A percentile compares a stretch with the other conserved stretches of the same genome.
Evolutionary conservation across 148 eudicot genomes (phyloP).

Genomic region (Pharnaceum exiguum): DNA sequence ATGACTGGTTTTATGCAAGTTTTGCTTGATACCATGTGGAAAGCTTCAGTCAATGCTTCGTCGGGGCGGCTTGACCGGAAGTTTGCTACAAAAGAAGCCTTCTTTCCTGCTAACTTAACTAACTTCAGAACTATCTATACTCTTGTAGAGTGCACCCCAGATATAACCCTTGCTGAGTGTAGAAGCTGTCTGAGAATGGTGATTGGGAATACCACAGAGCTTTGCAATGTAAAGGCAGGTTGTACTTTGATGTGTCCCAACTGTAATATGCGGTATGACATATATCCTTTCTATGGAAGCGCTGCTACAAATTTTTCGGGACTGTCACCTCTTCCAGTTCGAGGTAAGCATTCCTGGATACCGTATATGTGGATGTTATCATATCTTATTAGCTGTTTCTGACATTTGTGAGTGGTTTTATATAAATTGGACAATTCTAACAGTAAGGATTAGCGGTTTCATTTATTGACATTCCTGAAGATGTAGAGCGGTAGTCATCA

Average conservation of each 20-base stretch:
- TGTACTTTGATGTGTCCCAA: constrained; percentile 39
- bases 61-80: constrained; percentile 17
- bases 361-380: no score
- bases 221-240: constrained; percentile 29
- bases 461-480: no score
- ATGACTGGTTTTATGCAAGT: constrained; percentile 21
- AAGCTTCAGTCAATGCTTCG: constrained; percentile 22
- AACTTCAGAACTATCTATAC: constrained; percentile 16
- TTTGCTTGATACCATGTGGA: constrained; percentile 19
- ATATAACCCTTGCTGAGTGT: constrained; percentile 26
- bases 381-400: no score
- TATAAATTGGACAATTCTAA: no score
- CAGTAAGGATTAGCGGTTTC: no score
- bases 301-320: not conserved
- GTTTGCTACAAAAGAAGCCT: constrained; percentile 28
- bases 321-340: not conserved
- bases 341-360: constrained; percentile 17
- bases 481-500: no score
- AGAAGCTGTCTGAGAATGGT: constrained; percentile 20
- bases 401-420: no score
- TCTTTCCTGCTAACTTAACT: constrained; percentile 18
- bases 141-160: constrained; percentile 30
- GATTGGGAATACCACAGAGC: constrained; percentile 28
- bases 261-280: constrained; percentile 31
- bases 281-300: constrained; percentile 28